These are phyloP conservation scores for Paramecium pentaurelia DNA, from an alignment of 73 alveolate species.

Conservation along the genomic window DNA sequence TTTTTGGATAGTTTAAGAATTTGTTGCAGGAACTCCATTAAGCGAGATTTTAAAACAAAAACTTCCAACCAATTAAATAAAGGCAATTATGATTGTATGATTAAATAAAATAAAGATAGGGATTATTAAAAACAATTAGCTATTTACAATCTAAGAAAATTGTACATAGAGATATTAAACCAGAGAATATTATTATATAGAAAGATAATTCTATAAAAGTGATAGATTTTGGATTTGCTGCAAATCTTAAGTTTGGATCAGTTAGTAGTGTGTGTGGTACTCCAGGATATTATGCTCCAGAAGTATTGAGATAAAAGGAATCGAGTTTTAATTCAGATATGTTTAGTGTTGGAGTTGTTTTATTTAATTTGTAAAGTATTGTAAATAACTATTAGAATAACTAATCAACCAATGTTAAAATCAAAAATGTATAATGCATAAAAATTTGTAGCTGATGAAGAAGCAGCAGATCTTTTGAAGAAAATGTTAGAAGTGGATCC, in stretches of 20 bases:
- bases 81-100: background rate
- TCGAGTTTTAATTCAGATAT: background rate
- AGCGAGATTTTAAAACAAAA: background rate
- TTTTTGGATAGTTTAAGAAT: constrained; percentile 30
- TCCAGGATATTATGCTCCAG: constrained; percentile 44
- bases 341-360: constrained; percentile 34
- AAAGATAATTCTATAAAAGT: background rate
- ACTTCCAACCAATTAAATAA: background rate
- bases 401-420: background rate
- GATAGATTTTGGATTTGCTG: constrained; percentile 37
- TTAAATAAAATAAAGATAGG: background rate
- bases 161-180: constrained; percentile 19
- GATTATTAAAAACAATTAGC: background rate
- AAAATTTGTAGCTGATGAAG: background rate
- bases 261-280: background rate
- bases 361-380: background rate
- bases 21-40: background rate
- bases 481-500: constrained; percentile 9
- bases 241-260: background rate
- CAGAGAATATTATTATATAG: background rate
- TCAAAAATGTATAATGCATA: background rate
- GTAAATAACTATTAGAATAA: background rate
- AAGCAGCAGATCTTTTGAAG: background rate
- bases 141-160: background rate
- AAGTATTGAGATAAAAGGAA: background rate